These are phyloP conservation scores for Moesziomyces aphidis DNA, from an alignment of 1,284 basidiomycete genomes.

Conservation along the genomic window DNA sequence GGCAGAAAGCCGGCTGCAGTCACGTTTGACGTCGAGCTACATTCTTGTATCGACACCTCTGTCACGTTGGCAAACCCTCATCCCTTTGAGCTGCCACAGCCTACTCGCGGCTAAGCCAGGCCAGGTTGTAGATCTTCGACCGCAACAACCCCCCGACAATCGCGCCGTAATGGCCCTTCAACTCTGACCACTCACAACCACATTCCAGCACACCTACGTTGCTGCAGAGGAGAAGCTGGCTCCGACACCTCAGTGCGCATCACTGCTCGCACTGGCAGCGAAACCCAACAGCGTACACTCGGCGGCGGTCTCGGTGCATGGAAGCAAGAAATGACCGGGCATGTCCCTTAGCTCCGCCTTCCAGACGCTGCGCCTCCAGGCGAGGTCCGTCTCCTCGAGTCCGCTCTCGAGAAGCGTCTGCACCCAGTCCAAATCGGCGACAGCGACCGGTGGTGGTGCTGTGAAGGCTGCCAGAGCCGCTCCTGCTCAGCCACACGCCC, in stretches of 20 bases:
- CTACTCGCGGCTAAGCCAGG: background rate
- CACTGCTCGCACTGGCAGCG: conserved; percentile 5
- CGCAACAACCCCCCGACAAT: too few species aligned
- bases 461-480: too few species aligned
- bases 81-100: background rate
- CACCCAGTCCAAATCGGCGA: background rate
- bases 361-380: conserved; percentile 32
- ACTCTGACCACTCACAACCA: conserved; percentile 1
- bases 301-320: conserved; percentile 5
- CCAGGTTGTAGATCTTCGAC: too few species aligned
- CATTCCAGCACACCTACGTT: conserved; percentile 10
- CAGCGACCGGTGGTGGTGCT: too few species aligned
- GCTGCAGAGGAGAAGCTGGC: conserved; percentile 41
- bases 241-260: background rate
- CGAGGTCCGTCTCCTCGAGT: conserved; percentile 15
- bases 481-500: conserved; percentile 15
- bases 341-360: conserved; percentile 39
- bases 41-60: too few species aligned
- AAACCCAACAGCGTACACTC: too few species aligned
- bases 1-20: too few species aligned
- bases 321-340: conserved; percentile 24
- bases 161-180: conserved; percentile 9
- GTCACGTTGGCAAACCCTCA: too few species aligned
- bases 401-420: background rate
- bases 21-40: too few species aligned